Conservation (phyloP, 2,329 filamentous ascomycete species). For the Fusarium sp. region DNA sequence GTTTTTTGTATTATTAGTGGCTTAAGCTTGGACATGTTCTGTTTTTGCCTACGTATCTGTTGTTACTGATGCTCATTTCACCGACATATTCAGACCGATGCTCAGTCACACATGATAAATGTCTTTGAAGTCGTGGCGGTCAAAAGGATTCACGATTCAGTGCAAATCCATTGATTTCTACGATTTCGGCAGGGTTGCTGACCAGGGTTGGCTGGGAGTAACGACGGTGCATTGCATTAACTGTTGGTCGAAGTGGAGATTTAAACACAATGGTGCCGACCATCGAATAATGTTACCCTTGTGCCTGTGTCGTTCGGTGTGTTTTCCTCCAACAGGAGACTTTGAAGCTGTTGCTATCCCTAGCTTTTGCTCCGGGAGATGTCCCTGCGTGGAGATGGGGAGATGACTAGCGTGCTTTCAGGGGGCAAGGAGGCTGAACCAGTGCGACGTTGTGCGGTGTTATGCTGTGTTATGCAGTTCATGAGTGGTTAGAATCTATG, state of each 20-base stretch:
- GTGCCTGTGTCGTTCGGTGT: background rate
- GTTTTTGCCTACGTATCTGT: background rate
- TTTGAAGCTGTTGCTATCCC: background rate
- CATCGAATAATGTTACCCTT: background rate
- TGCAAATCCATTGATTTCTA: background rate
- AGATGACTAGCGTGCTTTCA: slow-evolving; percentile 5
- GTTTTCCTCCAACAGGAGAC: slow-evolving; percentile 16
- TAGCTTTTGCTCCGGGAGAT: slow-evolving; percentile 2
- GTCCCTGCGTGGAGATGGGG: slow-evolving; percentile 19
- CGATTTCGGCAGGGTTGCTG: background rate
- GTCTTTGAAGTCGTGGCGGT: background rate
- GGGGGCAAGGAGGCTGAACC: slow-evolving; percentile 17
- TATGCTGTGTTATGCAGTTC: slow-evolving; percentile 3
- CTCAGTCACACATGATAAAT: background rate
- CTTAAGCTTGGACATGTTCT: slow-evolving; percentile 20
- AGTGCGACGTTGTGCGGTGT: background rate
- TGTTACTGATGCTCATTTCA: background rate
- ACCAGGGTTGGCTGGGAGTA: slow-evolving; percentile 4
- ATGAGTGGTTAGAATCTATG: background rate
- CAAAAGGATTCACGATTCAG: background rate
- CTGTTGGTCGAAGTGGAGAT: slow-evolving; percentile 2
- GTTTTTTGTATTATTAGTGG: slow-evolving; percentile 12
- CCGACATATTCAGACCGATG: background rate
- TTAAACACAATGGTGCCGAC: background rate
- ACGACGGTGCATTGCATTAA: slow-evolving; percentile 31